Evolutionary conservation across 2,329 filamentous ascomycete genomes (phyloP), one percentile per base, ranked within the genome.

Genomic region (Aspergillus sp.): DNA sequence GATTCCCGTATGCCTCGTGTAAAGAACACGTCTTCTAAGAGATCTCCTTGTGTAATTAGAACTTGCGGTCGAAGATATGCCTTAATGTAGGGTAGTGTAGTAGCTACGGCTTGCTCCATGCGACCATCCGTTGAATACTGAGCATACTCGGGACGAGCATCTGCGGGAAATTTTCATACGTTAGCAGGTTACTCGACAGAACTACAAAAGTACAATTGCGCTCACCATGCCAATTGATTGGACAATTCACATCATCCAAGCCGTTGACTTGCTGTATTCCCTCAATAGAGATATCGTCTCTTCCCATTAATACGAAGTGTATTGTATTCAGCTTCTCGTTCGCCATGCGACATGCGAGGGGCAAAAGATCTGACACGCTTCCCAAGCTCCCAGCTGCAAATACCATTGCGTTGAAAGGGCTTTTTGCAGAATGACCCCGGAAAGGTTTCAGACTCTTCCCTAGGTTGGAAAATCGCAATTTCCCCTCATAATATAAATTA

Each of bases 321-420:
- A 97, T 91, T 61, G 86, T 82, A 68, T 86, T 96, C 58, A 83
- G 80, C 56, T 84, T 81, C 73, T 87, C 82, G 21, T 73, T 73
- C 6, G 87, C 87, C 93, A 97, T 97, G 66, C 90, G 85, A 73
- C 95, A 98, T 6, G 93, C 91, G 69, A 96, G 80, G 0, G 92
- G 91, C 33, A 96, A 77, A 53, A 97, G 72, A 33, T 84, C 83
- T 0, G 90, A 83, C 15, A 87, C 85, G 69, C 90, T 95, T 71
- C 84, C 84, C 51, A 96, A 75, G 60, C 83, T 92, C 0, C 90
- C 87, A 3, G 90, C 87, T 4, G 87, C 88, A 70, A 96, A 96
- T 3, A 97, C 74, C 15, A 96, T 82, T 23, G 64, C 63, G 50
- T 52, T 62, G 67, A 92, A 92, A 51, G 83, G 83, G 68, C 90